phyloP scores from a whole-genome alignment of 2,329 filamentous ascomycete genomes.

The Metarhizium anisopliae region DNA sequence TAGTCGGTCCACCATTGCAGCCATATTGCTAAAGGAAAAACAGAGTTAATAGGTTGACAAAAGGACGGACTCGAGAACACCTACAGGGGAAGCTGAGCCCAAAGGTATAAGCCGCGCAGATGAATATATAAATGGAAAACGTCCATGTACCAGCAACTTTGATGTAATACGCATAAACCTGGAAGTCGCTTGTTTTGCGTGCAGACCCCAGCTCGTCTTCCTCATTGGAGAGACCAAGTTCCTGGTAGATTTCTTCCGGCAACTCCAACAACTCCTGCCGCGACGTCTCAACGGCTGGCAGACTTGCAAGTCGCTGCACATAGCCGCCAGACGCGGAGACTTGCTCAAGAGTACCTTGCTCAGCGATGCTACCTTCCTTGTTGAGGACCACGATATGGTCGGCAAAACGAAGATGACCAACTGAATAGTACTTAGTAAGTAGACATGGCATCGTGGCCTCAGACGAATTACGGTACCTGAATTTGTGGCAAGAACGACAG shows the following conservation, averaged over 20 bases:
- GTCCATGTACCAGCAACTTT: constrained; percentile 9
- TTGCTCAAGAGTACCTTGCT: constrained; percentile 12
- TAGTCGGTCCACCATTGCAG: constrained; percentile 15
- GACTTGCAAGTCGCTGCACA: constrained; percentile 1
- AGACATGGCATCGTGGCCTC: too few species aligned
- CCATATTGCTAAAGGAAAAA: constrained; percentile 11
- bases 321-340: constrained; percentile 5
- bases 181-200: constrained; percentile 10
- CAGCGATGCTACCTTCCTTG: constrained; percentile 12
- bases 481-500: constrained; percentile 20
- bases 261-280: constrained; percentile 7
- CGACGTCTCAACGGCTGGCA: not conserved
- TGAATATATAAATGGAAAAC: constrained; percentile 9
- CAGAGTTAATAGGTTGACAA: not conserved
- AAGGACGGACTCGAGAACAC: not conserved
- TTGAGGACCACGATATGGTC: constrained; percentile 16
- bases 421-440: constrained; percentile 5
- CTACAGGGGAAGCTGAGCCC: constrained; percentile 14
- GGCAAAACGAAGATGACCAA: constrained; percentile 13
- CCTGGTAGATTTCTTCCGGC: constrained; percentile 9
- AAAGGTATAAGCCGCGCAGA: constrained; percentile 12
- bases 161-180: constrained; percentile 12
- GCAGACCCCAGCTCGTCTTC: constrained; percentile 6
- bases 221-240: constrained; percentile 11
- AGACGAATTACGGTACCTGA: constrained; percentile 8